phyloP scores from a whole-genome alignment of 1,284 basidiomycete species.

The Austroboletus rostrupii region DNA sequence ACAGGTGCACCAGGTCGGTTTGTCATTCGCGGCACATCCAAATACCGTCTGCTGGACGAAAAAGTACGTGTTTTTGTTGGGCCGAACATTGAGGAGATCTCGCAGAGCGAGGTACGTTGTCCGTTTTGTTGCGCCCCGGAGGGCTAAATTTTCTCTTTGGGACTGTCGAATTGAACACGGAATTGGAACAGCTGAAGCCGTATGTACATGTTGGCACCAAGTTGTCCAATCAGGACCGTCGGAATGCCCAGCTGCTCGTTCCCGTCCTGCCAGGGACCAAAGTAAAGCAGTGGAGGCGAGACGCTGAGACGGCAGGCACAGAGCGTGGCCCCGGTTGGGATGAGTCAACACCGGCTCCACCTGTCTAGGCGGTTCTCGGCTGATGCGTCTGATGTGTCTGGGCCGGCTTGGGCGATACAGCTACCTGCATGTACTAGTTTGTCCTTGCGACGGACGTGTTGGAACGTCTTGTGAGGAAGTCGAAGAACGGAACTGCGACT shows the following conservation, averaged over 20 bases:
- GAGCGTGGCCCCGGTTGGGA: background rate
- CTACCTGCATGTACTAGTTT: constrained; percentile 10
- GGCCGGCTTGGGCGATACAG: constrained; percentile 1
- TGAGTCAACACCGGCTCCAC: constrained; percentile 8
- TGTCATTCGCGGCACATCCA: constrained; percentile 69
- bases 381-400: constrained; percentile 3
- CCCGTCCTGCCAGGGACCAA: constrained; percentile 25
- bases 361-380: constrained; percentile 8
- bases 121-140: background rate
- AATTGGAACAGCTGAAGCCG: constrained; percentile 39
- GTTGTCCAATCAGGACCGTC: constrained; percentile 20
- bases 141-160: background rate
- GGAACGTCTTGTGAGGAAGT: constrained; percentile 4
- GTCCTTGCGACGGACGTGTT: constrained; percentile 11
- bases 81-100: constrained; percentile 66
- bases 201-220: constrained; percentile 36
- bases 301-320: constrained; percentile 9
- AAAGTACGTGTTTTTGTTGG: constrained; percentile 82
- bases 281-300: constrained; percentile 26
- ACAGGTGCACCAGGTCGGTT: constrained; percentile 86
- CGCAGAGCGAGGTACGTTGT: constrained; percentile 54
- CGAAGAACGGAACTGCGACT: constrained; percentile 5
- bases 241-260: constrained; percentile 25
- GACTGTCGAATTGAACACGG: background rate
- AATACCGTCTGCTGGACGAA: constrained; percentile 77